phyloP scores from a whole-genome alignment of 116 monocot genomes.

The Papilionanthe hybrid region DNA sequence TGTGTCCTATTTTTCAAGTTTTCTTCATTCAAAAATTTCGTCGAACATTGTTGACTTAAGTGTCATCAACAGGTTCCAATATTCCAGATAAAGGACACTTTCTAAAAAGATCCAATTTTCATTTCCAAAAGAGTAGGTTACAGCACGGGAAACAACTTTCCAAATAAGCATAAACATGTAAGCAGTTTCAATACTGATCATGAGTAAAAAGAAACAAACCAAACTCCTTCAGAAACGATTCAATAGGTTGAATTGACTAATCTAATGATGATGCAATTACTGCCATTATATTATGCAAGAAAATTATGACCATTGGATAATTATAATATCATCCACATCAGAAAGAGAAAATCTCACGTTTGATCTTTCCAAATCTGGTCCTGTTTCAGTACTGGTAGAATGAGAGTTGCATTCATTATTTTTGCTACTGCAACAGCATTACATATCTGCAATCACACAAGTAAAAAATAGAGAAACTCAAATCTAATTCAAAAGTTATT shows the following conservation, averaged over 20 bases:
- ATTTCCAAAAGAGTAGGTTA: not conserved
- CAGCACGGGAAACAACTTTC: not conserved
- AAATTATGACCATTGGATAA: not conserved
- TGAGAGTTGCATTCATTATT: conserved; percentile 93
- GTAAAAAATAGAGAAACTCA: not conserved
- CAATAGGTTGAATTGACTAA: not conserved
- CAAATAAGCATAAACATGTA: not conserved
- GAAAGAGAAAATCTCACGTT: conserved; percentile 50
- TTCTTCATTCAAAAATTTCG: too few relatives aligned
- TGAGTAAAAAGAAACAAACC: not conserved
- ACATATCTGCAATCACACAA: conserved; percentile 68
- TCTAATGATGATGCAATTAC: not conserved
- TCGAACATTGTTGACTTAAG: not conserved
- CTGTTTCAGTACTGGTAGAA: conserved; percentile 92
- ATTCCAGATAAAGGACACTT: not conserved
- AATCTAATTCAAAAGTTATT: not conserved
- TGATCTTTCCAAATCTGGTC: conserved; percentile 99
- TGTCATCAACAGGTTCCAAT: not conserved
- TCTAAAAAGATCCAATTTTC: too few relatives aligned
- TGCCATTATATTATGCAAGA: not conserved
- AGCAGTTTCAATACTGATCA: not conserved
- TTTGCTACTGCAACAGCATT: conserved; percentile 99
- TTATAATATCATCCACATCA: not conserved
- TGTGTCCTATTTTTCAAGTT: too few relatives aligned
- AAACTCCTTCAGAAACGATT: not conserved